phyloP scores from a whole-genome alignment of 768 basidiomycete genomes.

The Lyophyllum semitale region DNA sequence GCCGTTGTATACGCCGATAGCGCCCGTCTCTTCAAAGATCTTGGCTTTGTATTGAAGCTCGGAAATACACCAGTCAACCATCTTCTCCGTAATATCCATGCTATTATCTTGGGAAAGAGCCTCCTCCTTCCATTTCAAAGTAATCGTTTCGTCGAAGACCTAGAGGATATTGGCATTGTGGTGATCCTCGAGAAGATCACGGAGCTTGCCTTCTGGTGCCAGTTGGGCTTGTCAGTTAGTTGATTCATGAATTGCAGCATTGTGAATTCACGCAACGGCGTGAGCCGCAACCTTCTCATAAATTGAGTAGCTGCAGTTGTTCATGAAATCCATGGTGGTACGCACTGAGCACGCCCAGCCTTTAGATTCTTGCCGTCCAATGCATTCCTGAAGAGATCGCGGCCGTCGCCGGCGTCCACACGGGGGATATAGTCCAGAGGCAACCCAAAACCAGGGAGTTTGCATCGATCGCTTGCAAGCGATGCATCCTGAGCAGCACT shows the following conservation, averaged over 20 bases:
- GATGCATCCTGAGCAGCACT: not conserved
- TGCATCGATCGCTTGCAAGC: not conserved
- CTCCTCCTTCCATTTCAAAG: conserved; percentile 16
- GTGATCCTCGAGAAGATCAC: no score
- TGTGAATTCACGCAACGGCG: conserved; percentile 16
- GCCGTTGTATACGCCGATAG: conserved; percentile 14
- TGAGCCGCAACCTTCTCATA: conserved; percentile 10
- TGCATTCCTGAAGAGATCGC: conserved; percentile 8
- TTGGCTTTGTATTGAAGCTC: conserved; percentile 18
- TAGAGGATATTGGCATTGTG: not conserved
- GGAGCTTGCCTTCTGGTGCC: conserved; percentile 13
- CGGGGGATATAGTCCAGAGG: conserved; percentile 8
- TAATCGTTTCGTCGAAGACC: conserved; percentile 16
- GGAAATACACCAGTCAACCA: conserved; percentile 17
- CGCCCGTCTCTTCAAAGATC: conserved; percentile 6
- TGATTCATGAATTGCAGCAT: conserved; percentile 19
- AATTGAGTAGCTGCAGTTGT: not conserved
- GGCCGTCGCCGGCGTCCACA: not conserved
- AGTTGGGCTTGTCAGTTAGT: conserved; percentile 17
- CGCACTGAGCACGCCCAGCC: conserved; percentile 1
- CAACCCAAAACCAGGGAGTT: conserved; percentile 13
- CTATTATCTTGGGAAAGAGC: not conserved
- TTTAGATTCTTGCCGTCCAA: not conserved
- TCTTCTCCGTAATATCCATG: conserved; percentile 9
- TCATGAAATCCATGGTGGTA: not conserved